Conservation (phyloP, 306 rosid species). For the Ziziphus jujuba region DNA sequence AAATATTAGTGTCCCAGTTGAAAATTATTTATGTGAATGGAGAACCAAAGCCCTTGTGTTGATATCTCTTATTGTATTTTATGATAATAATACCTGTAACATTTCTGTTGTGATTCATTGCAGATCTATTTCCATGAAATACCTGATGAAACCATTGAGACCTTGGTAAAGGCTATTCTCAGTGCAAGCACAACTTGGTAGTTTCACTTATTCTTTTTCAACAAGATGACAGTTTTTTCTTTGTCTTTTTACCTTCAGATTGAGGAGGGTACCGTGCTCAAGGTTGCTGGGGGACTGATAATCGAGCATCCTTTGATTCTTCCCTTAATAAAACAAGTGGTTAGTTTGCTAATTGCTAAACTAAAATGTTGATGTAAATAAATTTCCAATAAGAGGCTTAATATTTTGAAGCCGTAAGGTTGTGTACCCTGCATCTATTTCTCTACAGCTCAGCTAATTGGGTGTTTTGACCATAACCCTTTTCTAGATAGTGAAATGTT, state of each 20-base stretch:
- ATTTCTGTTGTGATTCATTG: conserved; percentile 28
- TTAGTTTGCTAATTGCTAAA: conserved; percentile 46
- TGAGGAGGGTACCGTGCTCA: conserved; percentile 82
- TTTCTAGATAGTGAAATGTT: too few relatives aligned
- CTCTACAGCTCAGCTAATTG: too few relatives aligned
- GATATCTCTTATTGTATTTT: neutral
- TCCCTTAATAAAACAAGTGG: conserved; percentile 88
- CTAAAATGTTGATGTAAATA: neutral
- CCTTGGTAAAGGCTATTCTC: conserved; percentile 59
- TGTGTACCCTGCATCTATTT: too few relatives aligned
- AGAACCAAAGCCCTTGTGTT: neutral
- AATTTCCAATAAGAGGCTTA: neutral
- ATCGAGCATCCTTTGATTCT: conserved; percentile 85
- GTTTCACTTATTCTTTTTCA: conserved; percentile 10
- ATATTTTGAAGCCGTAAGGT: too few relatives aligned
- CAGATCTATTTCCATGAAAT: conserved; percentile 91
- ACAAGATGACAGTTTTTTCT: conserved; percentile 1
- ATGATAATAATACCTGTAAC: conserved; percentile 13
- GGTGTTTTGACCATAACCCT: too few relatives aligned
- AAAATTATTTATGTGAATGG: neutral
- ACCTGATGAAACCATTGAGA: conserved; percentile 80
- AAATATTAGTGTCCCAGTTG: neutral
- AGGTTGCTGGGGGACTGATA: conserved; percentile 91
- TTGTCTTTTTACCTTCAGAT: conserved; percentile 36
- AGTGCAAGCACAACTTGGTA: conserved; percentile 4